phyloP scores from a whole-genome alignment of 75 land plant species.

The Cupressus sempervirens region DNA sequence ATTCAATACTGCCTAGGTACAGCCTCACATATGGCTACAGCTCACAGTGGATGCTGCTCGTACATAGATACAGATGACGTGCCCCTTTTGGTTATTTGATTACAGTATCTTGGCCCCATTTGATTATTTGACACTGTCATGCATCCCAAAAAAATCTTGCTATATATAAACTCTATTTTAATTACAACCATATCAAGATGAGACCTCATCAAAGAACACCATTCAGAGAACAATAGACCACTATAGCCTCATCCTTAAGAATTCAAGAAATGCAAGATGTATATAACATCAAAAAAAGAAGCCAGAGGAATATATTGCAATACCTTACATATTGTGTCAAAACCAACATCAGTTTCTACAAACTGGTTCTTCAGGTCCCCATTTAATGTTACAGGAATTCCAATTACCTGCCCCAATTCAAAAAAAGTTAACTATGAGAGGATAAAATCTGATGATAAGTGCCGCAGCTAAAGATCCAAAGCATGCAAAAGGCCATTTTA shows the following conservation, averaged over 20 bases:
- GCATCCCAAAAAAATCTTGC: background rate
- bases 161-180: background rate
- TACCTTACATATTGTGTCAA: constrained; percentile 99
- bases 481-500: background rate
- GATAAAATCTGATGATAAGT: background rate
- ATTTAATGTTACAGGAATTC: constrained; percentile 86
- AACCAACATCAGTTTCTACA: constrained; percentile 95
- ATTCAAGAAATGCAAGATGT: background rate
- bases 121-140: background rate
- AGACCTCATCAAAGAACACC: background rate
- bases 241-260: background rate
- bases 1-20: too few species aligned
- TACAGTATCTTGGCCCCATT: background rate
- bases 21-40: too few species aligned
- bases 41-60: too few species aligned
- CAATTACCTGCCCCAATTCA: constrained; percentile 69
- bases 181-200: background rate
- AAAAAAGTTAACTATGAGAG: background rate
- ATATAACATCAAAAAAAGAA: background rate
- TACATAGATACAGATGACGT: too few species aligned
- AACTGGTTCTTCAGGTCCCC: constrained; percentile 98
- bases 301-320: background rate
- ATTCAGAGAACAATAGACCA: background rate
- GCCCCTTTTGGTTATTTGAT: too few species aligned
- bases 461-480: background rate